Evolutionary conservation across 768 basidiomycete species (phyloP).

Genomic region (Agaricus sinodeliciosus): DNA sequence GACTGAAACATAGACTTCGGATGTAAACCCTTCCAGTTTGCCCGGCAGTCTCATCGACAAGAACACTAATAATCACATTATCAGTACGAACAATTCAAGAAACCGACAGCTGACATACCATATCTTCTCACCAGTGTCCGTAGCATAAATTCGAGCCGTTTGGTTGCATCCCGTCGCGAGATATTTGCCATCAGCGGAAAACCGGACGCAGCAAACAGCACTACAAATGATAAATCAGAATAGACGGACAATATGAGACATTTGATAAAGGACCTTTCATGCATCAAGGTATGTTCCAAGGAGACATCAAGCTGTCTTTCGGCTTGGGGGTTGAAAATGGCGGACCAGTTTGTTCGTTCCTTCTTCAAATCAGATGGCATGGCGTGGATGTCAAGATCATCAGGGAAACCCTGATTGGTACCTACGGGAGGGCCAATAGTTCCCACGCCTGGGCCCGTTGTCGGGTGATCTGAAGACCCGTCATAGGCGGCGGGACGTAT

Average conservation of each 20-base stretch:
- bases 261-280: constrained; percentile 59
- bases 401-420: constrained; percentile 23
- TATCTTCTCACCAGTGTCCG: constrained; percentile 78
- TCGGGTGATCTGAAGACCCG: constrained; percentile 6
- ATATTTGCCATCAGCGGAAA: constrained; percentile 88
- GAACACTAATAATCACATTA: constrained; percentile 39
- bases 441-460: constrained; percentile 1
- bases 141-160: constrained; percentile 93
- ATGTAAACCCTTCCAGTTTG: constrained; percentile 83
- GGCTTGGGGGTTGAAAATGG: constrained; percentile 72
- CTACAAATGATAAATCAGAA: constrained; percentile 19
- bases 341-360: constrained; percentile 82
- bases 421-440: not conserved
- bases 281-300: constrained; percentile 73
- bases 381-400: constrained; percentile 35
- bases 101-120: constrained; percentile 46
- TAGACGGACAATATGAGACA: not conserved
- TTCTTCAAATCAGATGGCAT: constrained; percentile 49
- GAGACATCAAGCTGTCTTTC: constrained; percentile 66
- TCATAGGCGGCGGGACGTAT: too few relatives aligned
- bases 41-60: constrained; percentile 69
- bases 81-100: not conserved
- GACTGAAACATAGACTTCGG: constrained; percentile 88
- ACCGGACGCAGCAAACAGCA: constrained; percentile 83
- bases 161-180: constrained; percentile 92